Base-by-base conservation (phyloP, 1,139 yeast species). In the Taphrina pruni region DNA sequence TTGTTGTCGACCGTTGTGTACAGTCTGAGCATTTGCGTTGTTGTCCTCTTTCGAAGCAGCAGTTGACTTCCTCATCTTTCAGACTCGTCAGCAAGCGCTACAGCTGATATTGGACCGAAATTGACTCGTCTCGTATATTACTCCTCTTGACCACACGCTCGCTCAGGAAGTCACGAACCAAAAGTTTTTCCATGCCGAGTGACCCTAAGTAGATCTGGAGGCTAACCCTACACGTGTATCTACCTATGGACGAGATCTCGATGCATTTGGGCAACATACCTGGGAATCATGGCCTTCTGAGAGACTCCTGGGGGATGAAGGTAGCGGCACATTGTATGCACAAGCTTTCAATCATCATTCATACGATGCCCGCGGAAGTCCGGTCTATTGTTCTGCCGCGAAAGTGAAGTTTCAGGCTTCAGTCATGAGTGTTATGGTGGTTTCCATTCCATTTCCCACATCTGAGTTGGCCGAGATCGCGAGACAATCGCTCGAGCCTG, bases 21-120 rank as follows among this genome's bases (percentile, higher is more conserved):
- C 54, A 1, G 43, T n/a, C 14, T 52, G 46, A n/a, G 32, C 62
- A 45, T 17, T 43, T 12, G 43, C 21, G 21, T 32, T 45, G 26
- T 35, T 58, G 26, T 58, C 62, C 17, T 58, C 62, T 26, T 58
- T 43, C 43, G 58, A 54, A 35, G 48, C 60, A 58, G 62, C 52
- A 32, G 62, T 58, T 45, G 62, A 58, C 52, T 58, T 58, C 54
- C 62, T 58, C 62, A 58, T 58, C 52, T n/a, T 58, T 2, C 62
- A 43, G 35, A 58, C 51, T 26, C 21, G 62, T 46, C 62, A 58
- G 62, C 39, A 21, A 56, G 46, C 60, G 35, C 46, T 38, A 39
- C 50, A 17, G 60, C 26, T 56, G 36, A 35, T 12, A 54, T 50
- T 26, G n/a, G 7, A 11, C 8, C 32, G 32, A 21, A 50, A 21